Evolutionary conservation across 2,329 filamentous ascomycete genomes (phyloP), one percentile per base, ranked within the genome.

Genomic region (Graphilbum fragrans): DNA sequence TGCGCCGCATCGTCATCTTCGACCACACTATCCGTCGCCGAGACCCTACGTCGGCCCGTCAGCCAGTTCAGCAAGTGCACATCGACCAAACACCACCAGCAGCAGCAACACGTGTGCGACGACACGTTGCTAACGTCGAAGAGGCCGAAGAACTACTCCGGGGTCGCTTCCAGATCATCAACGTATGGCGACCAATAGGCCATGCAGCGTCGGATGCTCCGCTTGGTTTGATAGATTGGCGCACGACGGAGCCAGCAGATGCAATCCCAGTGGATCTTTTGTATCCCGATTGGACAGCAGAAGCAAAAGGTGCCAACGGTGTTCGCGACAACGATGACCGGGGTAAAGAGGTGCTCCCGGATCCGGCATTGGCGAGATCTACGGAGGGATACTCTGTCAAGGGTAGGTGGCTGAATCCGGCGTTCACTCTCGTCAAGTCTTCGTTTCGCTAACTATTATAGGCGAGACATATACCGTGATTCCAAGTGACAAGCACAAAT

Each of bases 1-100:
- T 79, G 40, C 72, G 70, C 41, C 75, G 75, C 45, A 68, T 85
- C 11, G 67, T 77, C 45, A 79, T 84, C 44, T 85, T 85, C 54
- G 80, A 85, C 57, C 80, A 85, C 56, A 84, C 80, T 0, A 79
- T 85, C 49, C 70, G 80, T 2, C 62, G 71, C 7, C 62, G 70
- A 18, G 57, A 64, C 2, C 69, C 71, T n/a, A 56, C 61, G 2
- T 63, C 76, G 0, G 66, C 76, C 0, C 67, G 80, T 6, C 72
- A 74, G 47, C 81, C 81, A 0, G 79, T 85, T 0, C 74, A 81
- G 55, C 72, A 76, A 49, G 77, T 84, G 0, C 81, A 85, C 47
- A 77, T 85, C 14, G 81, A 86, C 52, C 81, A 85, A 58, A 83
- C 80, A 0, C 72, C 78, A 0, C 58, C 52, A 0, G 80, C 81